Evolutionary conservation across 495 filamentous ascomycete species (phyloP), one percentile per base, ranked within the genome.

Genomic region (Tuber umbilicatum): DNA sequence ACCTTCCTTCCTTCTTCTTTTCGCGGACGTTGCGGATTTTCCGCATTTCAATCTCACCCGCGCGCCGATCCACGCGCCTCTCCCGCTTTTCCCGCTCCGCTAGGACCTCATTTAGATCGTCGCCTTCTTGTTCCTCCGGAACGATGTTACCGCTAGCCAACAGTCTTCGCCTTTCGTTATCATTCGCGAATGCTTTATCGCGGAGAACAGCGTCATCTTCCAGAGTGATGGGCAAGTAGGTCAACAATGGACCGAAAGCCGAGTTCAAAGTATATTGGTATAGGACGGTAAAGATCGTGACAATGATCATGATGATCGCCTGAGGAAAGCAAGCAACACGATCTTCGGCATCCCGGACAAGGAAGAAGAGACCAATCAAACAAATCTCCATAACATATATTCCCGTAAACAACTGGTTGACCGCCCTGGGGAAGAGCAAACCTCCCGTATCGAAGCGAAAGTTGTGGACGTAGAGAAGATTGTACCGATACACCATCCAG

Each of bases 401-500:
- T 0, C 95, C 95, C 1, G 91, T 94, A 83, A 98, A 98, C 0
- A 97, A 90, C 82, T 99, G 96, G 82, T 97, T 97, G 85, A 99
- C 91, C 10, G 95, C 96, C 27, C 88, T 90, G 4, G 96, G 96
- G 80, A 96, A 99, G 37, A 98, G 87, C 42, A 98, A 86, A 41
- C 95, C 95, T 72, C 95, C 96, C 1, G 95, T 99, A 83, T 99
- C 95, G 79, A 91, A 91, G 67, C 88, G 87, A 83, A 97, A 97
- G 70, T 94, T 94, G 60, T 91, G 94, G 73, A 99, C 94, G 81
- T 97, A 98, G 67, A 99, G 89, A 83, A 95, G 97, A 81, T 94
- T 95, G 84, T 99, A 98, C 37, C 94, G 91, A 84, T 98, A 93
- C 6, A 94, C 94, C 73, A 97, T 89, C 94, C 94, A 99, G 82